phyloP scores from a whole-genome alignment of 2,329 filamentous ascomycete species.

The Nigrospora osmanthi region DNA sequence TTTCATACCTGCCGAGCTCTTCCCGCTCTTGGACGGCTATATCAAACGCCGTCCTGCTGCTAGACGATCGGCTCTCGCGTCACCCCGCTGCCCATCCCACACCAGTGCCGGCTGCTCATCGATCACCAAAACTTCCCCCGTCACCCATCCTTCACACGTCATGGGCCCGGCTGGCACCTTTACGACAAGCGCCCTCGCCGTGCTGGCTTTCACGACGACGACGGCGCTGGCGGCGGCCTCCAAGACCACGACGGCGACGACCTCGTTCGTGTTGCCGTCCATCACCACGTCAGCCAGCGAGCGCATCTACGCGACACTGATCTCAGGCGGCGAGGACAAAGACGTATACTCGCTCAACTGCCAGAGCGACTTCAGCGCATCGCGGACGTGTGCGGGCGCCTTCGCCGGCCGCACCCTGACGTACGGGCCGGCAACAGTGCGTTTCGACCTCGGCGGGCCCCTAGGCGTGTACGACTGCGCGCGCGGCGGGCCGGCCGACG shows the following conservation, averaged over 20 bases:
- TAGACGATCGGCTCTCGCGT: too few species aligned
- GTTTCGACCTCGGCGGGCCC: background rate
- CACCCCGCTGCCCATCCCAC: too few species aligned
- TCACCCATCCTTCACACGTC: too few species aligned
- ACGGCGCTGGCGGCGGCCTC: background rate
- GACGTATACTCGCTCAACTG: background rate
- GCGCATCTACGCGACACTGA: background rate
- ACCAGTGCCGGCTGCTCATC: too few species aligned
- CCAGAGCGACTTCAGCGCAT: background rate
- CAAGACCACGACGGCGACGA: background rate
- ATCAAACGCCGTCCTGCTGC: too few species aligned
- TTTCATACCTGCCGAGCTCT: too few species aligned
- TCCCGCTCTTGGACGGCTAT: too few species aligned
- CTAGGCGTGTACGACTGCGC: background rate
- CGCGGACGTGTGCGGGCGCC: background rate
- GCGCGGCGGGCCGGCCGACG: too few species aligned
- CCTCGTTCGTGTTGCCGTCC: background rate
- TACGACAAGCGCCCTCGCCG: too few species aligned
- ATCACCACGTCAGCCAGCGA: background rate
- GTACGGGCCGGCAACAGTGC: background rate
- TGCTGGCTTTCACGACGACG: too few species aligned
- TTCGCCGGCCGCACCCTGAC: background rate
- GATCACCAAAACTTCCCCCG: too few species aligned
- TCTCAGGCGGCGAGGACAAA: background rate
- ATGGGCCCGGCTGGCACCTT: too few species aligned